Conservation (phyloP, 2,329 filamentous ascomycete genomes). For the Phyllosticta paracitricarpa region DNA sequence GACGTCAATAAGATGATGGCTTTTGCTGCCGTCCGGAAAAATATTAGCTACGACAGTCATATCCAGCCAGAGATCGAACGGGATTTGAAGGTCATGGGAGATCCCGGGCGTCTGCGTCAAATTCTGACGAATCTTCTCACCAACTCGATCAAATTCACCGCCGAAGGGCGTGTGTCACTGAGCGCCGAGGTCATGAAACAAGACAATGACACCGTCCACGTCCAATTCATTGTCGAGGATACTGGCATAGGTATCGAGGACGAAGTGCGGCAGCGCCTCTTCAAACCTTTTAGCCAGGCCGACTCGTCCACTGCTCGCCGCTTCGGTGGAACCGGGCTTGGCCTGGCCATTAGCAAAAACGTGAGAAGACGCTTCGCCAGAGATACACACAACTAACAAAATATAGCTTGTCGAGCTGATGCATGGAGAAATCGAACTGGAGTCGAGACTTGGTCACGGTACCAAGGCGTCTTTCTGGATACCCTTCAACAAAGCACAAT, state of each 20-base stretch:
- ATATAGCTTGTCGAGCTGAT: constrained; percentile 59
- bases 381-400: not conserved
- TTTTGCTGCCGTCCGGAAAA: constrained; percentile 73
- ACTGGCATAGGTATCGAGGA: constrained; percentile 76
- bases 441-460: constrained; percentile 56
- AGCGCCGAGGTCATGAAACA: constrained; percentile 55
- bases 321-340: constrained; percentile 72
- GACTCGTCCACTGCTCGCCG: constrained; percentile 68
- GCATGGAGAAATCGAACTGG: constrained; percentile 62
- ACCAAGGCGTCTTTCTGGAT: constrained; percentile 71
- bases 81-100: constrained; percentile 72
- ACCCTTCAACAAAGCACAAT: constrained; percentile 62
- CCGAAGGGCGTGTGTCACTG: constrained; percentile 41
- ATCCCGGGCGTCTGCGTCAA: constrained; percentile 73
- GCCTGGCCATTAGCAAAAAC: constrained; percentile 73
- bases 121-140: constrained; percentile 73
- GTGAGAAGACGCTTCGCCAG: constrained; percentile 17
- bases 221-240: constrained; percentile 65
- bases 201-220: constrained; percentile 52
- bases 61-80: constrained; percentile 53
- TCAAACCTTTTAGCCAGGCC: constrained; percentile 73
- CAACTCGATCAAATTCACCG: constrained; percentile 33
- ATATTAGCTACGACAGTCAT: constrained; percentile 59
- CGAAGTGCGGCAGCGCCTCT: constrained; percentile 61
- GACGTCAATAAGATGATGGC: constrained; percentile 82